A percentile compares a stretch with the other conserved stretches of the same genome.
phyloP scores from a whole-genome alignment of 768 basidiomycete genomes.

The Hypholoma fasciculare region DNA sequence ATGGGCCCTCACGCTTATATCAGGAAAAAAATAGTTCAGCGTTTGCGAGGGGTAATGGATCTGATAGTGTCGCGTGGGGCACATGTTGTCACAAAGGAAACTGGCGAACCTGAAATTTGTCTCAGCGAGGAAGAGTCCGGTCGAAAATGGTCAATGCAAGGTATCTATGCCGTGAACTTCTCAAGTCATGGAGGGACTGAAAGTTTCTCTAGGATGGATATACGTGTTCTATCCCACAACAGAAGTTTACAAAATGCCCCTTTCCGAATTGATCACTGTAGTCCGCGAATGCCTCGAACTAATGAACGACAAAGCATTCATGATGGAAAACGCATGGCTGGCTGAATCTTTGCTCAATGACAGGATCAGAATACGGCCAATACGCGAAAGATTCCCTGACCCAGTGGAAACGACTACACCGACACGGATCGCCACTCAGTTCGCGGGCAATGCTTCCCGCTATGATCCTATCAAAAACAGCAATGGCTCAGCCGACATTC shows the following conservation, averaged over 20 bases:
- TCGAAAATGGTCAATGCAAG: slow-evolving; percentile 31
- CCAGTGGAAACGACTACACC: too few relatives aligned
- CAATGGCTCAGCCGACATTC: too few relatives aligned
- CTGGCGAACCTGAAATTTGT: background rate
- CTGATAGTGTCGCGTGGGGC: slow-evolving; percentile 44
- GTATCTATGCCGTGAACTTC: slow-evolving; percentile 16
- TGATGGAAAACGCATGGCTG: slow-evolving; percentile 17
- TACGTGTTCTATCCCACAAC: slow-evolving; percentile 41
- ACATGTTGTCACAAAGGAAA: slow-evolving; percentile 17
- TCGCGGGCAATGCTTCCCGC: too few relatives aligned
- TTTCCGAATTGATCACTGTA: slow-evolving; percentile 35
- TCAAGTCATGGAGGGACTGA: background rate
- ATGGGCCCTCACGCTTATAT: slow-evolving; percentile 31
- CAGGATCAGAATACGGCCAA: background rate
- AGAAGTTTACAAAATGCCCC: slow-evolving; percentile 45
- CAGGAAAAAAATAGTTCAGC: slow-evolving; percentile 29
- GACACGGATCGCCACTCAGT: too few relatives aligned
- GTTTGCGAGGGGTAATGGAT: slow-evolving; percentile 38
- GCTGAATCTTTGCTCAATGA: slow-evolving; percentile 10
- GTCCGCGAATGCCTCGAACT: slow-evolving; percentile 29
- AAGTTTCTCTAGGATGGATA: slow-evolving; percentile 43
- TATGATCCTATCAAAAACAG: too few relatives aligned
- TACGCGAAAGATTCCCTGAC: too few relatives aligned
- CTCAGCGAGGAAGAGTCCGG: slow-evolving; percentile 24
- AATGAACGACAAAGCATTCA: slow-evolving; percentile 6